Evolutionary conservation across 352 stramenopile genomes (phyloP).

Genomic region (Pythium utonaiense): DNA sequence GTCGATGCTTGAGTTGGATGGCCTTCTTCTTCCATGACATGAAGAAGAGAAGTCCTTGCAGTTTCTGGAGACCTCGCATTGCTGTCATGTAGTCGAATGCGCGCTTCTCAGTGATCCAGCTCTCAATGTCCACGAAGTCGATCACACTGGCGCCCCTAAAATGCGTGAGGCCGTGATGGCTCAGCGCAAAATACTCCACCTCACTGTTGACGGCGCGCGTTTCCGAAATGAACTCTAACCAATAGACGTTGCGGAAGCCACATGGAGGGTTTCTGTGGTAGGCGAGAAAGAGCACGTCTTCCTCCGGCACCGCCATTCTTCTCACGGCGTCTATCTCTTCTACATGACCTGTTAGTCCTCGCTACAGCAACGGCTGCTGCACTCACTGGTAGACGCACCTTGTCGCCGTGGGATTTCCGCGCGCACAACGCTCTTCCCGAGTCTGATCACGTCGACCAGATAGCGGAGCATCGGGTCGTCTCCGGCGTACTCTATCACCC

Average conservation of each 20-base stretch:
- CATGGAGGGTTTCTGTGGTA: constrained; percentile 42
- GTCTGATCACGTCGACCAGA: constrained; percentile 40
- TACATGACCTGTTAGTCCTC: not conserved
- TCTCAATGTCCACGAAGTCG: constrained; percentile 50
- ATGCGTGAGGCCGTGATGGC: constrained; percentile 52
- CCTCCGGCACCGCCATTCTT: constrained; percentile 27
- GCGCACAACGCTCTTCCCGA: constrained; percentile 29
- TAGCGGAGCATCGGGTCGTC: constrained; percentile 45
- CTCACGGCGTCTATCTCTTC: constrained; percentile 14
- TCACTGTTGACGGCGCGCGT: constrained; percentile 22
- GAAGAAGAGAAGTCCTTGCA: constrained; percentile 73
- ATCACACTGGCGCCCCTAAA: constrained; percentile 35
- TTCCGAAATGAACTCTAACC: constrained; percentile 49
- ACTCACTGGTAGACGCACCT: not conserved
- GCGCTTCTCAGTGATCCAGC: constrained; percentile 65
- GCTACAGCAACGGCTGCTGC: not conserved
- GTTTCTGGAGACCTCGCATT: constrained; percentile 55
- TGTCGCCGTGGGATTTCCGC: constrained; percentile 3
- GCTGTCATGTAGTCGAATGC: constrained; percentile 71
- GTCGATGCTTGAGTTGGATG: constrained; percentile 36
- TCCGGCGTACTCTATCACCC: constrained; percentile 36
- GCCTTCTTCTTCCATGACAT: constrained; percentile 65
- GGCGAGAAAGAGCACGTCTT: constrained; percentile 58
- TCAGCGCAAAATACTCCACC: constrained; percentile 54
- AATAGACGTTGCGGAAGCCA: constrained; percentile 66